Percentiles rank a stretch among this genome's conserved stretches.
phyloP scores from a whole-genome alignment of 192 early-diverging fungal genomes.

The Linnemannia elongata region DNA sequence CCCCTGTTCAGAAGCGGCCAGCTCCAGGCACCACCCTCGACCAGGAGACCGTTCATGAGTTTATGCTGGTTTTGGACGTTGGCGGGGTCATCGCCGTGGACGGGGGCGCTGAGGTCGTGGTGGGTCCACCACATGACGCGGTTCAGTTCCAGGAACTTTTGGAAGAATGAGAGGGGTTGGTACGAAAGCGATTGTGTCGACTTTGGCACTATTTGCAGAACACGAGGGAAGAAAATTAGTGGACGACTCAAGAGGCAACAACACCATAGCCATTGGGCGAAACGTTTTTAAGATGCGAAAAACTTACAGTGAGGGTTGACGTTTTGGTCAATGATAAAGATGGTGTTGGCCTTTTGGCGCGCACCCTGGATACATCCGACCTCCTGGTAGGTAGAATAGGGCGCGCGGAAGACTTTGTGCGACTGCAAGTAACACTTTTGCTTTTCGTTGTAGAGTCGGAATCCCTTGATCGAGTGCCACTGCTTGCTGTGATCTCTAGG shows the following conservation, averaged over 20 bases:
- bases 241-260: too few relatives aligned
- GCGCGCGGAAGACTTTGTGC: slow-evolving; percentile 35
- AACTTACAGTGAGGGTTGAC: slow-evolving; percentile 42
- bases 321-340: slow-evolving; percentile 51
- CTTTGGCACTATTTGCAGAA: slow-evolving; percentile 62
- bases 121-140: slow-evolving; percentile 91
- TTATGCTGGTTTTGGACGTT: slow-evolving; percentile 73
- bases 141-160: slow-evolving; percentile 92
- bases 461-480: slow-evolving; percentile 56
- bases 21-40: slow-evolving; percentile 86
- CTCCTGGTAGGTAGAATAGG: slow-evolving; percentile 52
- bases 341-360: slow-evolving; percentile 45
- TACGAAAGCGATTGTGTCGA: slow-evolving; percentile 68
- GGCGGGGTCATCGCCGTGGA: slow-evolving; percentile 59
- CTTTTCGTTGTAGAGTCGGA: slow-evolving; percentile 42
- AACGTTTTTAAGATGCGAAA: too few relatives aligned
- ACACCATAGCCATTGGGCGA: background rate
- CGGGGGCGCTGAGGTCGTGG: slow-evolving; percentile 81
- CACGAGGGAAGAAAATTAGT: background rate
- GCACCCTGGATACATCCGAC: slow-evolving; percentile 44
- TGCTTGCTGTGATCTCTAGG: slow-evolving; percentile 27
- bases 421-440: slow-evolving; percentile 49
- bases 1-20: slow-evolving; percentile 92
- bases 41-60: slow-evolving; percentile 60
- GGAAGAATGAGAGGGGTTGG: slow-evolving; percentile 76